Base-by-base conservation (phyloP, 2,329 filamentous ascomycete genomes). In the Diaporthe caulivora region DNA sequence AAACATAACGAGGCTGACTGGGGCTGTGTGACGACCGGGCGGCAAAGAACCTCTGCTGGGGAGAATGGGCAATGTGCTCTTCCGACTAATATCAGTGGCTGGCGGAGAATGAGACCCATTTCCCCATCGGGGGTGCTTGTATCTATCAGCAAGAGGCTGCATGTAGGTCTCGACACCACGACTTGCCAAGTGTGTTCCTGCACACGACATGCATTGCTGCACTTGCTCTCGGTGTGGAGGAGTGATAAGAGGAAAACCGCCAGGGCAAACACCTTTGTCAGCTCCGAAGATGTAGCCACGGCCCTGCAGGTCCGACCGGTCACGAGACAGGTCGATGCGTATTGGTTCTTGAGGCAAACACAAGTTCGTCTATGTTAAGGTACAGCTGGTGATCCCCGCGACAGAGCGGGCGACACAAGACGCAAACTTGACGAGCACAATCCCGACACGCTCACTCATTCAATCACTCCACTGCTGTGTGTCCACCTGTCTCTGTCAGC, bases 1-100 rank as follows among this genome's bases (percentile, higher is more conserved):
- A 57, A 44, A 62, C 69, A 53, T 26, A 71, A 62, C 44, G 58
- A 53, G 69, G 69, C 55, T 60, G 34, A 42, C 55, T 71, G 69
- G 55, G 55, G 44, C 26, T 40, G 57, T 71, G 55, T 29, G 37
- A 71, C 55, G 31, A 17, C 58, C 68, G 55, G 42, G 55, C 44
- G 42, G 49, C 8, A 60, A 9, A 60, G 11, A 7, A 10, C 24
- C 24, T 21, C 24, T 71, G 55, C 40, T 11, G 24, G 26, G 17
- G n/a, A 21, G n/a, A 24, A 17, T 24, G 31, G 31, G 34, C 13
- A 13, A 11, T 40, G n/a, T 44, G 7, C 17, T 18, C 11, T 31
- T 62, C 58, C 40, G 21, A 44, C 21, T 49, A 26, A 67, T 53
- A 26, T 53, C 31, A 26, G 18, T 15, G 62, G 62, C 47, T 62